Percentiles rank a stretch among this genome's conserved stretches.
phyloP scores from a whole-genome alignment of 2,329 filamentous ascomycete genomes.

The Paramyrothecium roridum region DNA sequence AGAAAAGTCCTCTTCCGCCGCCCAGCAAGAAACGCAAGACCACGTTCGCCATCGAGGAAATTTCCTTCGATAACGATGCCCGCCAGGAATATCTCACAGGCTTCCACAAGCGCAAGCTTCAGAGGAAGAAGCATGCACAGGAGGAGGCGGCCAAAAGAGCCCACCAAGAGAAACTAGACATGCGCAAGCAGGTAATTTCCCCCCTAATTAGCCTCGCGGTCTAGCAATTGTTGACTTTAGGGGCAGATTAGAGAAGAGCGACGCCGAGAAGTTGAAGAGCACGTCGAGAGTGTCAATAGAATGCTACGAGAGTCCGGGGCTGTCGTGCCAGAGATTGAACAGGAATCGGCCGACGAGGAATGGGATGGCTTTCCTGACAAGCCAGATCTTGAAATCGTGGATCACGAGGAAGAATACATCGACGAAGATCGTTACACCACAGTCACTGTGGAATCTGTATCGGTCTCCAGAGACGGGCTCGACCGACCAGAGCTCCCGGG shows the following conservation, averaged over 20 bases:
- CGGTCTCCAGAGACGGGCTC: constrained; percentile 71
- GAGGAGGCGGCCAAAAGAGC: constrained; percentile 75
- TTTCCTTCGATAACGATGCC: constrained; percentile 77
- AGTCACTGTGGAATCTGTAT: constrained; percentile 88
- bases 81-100: constrained; percentile 88
- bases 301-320: constrained; percentile 60
- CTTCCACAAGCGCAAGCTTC: constrained; percentile 93
- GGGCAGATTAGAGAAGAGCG: constrained; percentile 77
- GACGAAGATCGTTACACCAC: constrained; percentile 96
- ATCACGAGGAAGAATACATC: constrained; percentile 90
- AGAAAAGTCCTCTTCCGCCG: constrained; percentile 55
- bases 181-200: constrained; percentile 67
- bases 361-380: constrained; percentile 65
- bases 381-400: constrained; percentile 49
- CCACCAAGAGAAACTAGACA: constrained; percentile 69
- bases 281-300: constrained; percentile 73
- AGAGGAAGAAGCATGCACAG: constrained; percentile 80
- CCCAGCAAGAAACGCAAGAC: constrained; percentile 66
- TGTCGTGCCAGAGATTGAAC: constrained; percentile 33
- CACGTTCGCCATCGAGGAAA: constrained; percentile 65
- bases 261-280: constrained; percentile 75
- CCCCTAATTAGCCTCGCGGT: background rate
- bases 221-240: background rate
- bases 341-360: constrained; percentile 44
- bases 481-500: constrained; percentile 44